Percentiles rank a stretch among this genome's conserved stretches.
These are phyloP conservation scores for Diddensiella transvaalensis DNA, from an alignment of 805 yeast species.

Conservation along the genomic window DNA sequence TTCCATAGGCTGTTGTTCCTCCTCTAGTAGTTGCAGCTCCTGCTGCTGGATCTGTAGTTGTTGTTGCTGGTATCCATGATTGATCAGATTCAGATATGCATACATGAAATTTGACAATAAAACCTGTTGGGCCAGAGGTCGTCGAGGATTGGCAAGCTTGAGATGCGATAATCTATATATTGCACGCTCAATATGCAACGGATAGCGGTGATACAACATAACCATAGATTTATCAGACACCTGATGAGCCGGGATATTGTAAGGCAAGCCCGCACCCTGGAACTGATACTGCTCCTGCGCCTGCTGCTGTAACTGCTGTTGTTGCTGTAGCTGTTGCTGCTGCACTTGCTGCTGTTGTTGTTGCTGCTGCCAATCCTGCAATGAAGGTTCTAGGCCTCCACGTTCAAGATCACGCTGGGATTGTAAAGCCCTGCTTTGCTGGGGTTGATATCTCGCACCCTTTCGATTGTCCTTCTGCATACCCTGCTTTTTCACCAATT, in stretches of 20 bases:
- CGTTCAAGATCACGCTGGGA: neutral
- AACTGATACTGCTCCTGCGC: constrained; percentile 9
- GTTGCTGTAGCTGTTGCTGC: constrained; percentile 10
- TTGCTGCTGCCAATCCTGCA: constrained; percentile 5
- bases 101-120: constrained; percentile 94
- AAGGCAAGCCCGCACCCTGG: constrained; percentile 29
- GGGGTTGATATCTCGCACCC: neutral
- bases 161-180: constrained; percentile 88
- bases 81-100: constrained; percentile 89
- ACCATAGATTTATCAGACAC: constrained; percentile 30
- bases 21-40: constrained; percentile 15
- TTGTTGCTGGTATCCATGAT: constrained; percentile 56
- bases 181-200: constrained; percentile 94
- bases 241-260: constrained; percentile 36
- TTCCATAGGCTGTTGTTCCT: constrained; percentile 8
- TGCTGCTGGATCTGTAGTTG: constrained; percentile 23
- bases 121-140: constrained; percentile 90
- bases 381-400: neutral
- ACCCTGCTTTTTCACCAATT: constrained; percentile 4
- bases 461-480: constrained; percentile 5
- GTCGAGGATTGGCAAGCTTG: constrained; percentile 88
- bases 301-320: constrained; percentile 20
- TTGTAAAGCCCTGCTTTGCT: constrained; percentile 4
- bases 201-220: constrained; percentile 57
- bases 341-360: constrained; percentile 10